Base-by-base conservation (phyloP, 176 grass and related monocot species). In the Hordeum marinum region DNA sequence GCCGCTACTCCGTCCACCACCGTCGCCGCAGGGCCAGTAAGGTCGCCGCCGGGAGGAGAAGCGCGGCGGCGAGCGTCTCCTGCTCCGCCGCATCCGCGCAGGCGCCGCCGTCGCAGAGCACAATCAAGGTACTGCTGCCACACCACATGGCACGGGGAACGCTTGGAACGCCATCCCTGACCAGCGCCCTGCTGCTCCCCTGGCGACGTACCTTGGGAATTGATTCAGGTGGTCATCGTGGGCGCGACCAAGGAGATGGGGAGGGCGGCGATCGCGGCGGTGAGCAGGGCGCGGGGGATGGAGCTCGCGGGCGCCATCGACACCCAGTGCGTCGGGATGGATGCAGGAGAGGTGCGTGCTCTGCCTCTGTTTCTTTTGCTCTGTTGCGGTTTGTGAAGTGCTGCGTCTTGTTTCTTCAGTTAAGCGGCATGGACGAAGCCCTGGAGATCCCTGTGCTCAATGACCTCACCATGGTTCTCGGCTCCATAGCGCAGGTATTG, bases 361-460 rank as follows among this genome's bases (percentile, higher is more conserved):
- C 60, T 23, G 43, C 12, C 29, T 27, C 20, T 82, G 52, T 70
- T 68, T n/a, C n/a, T n/a, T 21, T 12, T 41, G 11, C 3, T 29
- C 60, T 73, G 14, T 2, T 17, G 29, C 1, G 31, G 43, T 76
- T 43, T 61, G 39, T 80, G n/a, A 57, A 81, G 45, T 69, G 45
- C 74, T 37, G 8, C 3, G 12, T 50, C 17, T 21, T 87, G 11
- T 62, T 46, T 62, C 37, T 72, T 63, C 54, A 98, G 96, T 41
- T 98, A 59, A 87, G 83, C 45, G 93, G 93, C 18, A 90, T 98
- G 93, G 93, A 98, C 46, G 96, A 98, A 41, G 72, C 93, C 6
- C n/a, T 98, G 75, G 96, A 98, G 75, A 89, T 98, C 64, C 93
- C 93, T 12, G 84, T 98, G 66, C 91, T 98, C 11, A 98, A 92